phyloP scores from a whole-genome alignment of 163 green algal genomes.

The Chlamydomonas reinhardtii region DNA sequence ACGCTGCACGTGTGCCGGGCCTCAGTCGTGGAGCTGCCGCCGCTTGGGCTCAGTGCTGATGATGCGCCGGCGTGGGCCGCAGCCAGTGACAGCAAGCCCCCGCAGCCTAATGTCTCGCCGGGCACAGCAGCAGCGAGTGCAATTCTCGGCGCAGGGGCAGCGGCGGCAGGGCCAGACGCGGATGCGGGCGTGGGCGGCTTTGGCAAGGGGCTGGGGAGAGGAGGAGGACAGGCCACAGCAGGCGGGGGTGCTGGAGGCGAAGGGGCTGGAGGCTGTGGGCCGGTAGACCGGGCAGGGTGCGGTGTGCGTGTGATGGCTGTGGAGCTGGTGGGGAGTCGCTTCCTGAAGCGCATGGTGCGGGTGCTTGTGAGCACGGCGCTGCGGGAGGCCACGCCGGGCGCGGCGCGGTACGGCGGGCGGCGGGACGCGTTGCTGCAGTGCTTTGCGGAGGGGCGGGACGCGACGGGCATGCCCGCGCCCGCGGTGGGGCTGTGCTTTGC shows the following conservation, averaged over 20 bases:
- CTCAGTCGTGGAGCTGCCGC: slow-evolving; percentile 1
- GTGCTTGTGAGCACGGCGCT: slow-evolving; percentile 71
- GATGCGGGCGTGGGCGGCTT: too few relatives aligned
- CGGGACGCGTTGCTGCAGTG: neutral
- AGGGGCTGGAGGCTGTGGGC: too few relatives aligned
- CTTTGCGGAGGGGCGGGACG: neutral
- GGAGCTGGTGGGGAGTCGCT: slow-evolving; percentile 70
- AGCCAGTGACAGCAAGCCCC: too few relatives aligned
- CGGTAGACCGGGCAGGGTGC: too few relatives aligned
- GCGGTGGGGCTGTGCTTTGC: slow-evolving; percentile 30
- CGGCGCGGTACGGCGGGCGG: neutral
- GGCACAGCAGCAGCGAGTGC: too few relatives aligned
- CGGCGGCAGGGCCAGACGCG: too few relatives aligned
- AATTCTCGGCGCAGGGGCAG: too few relatives aligned
- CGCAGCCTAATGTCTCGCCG: too few relatives aligned
- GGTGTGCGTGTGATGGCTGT: slow-evolving; percentile 48
- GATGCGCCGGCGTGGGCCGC: too few relatives aligned
- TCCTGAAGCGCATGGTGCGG: slow-evolving; percentile 72
- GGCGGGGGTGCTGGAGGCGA: too few relatives aligned
- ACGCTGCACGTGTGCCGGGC: neutral
- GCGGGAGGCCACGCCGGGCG: slow-evolving; percentile 50
- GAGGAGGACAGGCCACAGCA: too few relatives aligned
- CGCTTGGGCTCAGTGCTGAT: neutral
- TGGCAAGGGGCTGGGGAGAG: too few relatives aligned
- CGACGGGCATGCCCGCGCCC: slow-evolving; percentile 28